A percentile compares a stretch with the other conserved stretches of the same genome.
phyloP scores from a whole-genome alignment of 768 basidiomycete genomes.

The Suillus subluteus region DNA sequence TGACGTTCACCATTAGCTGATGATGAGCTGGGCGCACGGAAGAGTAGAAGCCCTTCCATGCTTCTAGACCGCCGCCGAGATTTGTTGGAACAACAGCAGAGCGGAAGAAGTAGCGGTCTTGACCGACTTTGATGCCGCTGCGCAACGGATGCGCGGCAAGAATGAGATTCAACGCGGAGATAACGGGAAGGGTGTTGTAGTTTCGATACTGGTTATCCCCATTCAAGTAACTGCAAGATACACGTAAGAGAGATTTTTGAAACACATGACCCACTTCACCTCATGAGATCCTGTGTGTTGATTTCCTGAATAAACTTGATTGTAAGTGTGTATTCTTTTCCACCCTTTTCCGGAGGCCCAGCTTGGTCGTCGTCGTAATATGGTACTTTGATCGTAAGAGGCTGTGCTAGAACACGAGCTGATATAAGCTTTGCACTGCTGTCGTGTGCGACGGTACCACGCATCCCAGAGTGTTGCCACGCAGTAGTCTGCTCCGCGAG shows the following conservation, averaged over 20 bases:
- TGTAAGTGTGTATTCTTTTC: slow-evolving; percentile 47
- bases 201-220: slow-evolving; percentile 47
- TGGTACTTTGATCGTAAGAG: slow-evolving; percentile 41
- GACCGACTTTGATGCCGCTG: slow-evolving; percentile 54
- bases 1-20: slow-evolving; percentile 58
- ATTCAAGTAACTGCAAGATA: slow-evolving; percentile 42
- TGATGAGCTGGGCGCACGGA: slow-evolving; percentile 44
- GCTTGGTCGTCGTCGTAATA: slow-evolving; percentile 52
- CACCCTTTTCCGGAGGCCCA: slow-evolving; percentile 32
- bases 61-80: slow-evolving; percentile 58
- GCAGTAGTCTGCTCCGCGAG: slow-evolving; percentile 48
- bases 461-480: slow-evolving; percentile 46
- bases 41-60: slow-evolving; percentile 56
- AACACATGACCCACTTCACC: slow-evolving; percentile 33
- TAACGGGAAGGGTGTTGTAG: slow-evolving; percentile 50
- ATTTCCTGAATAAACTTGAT: slow-evolving; percentile 47
- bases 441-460: slow-evolving; percentile 50
- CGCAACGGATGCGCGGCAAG: slow-evolving; percentile 48
- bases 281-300: slow-evolving; percentile 44
- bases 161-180: slow-evolving; percentile 55
- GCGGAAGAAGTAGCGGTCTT: slow-evolving; percentile 57
- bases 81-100: slow-evolving; percentile 29
- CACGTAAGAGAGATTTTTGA: slow-evolving; percentile 13
- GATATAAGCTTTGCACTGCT: slow-evolving; percentile 49
- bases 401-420: slow-evolving; percentile 42